A percentile compares a stretch with the other conserved stretches of the same genome.
Evolutionary conservation across 495 filamentous ascomycete species (phyloP).

Genomic region (Aspergillus ellipticus): DNA sequence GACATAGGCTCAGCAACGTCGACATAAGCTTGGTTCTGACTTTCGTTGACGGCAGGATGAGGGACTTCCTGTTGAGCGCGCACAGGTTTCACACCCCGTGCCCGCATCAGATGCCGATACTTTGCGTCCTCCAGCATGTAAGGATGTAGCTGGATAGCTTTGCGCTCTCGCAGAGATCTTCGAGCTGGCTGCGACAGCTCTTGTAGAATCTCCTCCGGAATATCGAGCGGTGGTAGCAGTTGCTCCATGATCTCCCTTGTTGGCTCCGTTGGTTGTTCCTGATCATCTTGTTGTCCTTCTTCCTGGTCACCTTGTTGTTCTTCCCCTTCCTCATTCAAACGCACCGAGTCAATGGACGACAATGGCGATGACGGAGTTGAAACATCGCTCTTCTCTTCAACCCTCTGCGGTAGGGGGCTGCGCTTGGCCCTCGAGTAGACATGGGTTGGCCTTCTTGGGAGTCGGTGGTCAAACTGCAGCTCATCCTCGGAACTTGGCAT

Average conservation of each 20-base stretch:
- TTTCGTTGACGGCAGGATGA: slow-evolving; percentile 40
- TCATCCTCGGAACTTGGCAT: slow-evolving; percentile 33
- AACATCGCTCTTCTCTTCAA: slow-evolving; percentile 17
- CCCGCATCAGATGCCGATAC: slow-evolving; percentile 57
- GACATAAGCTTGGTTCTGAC: slow-evolving; percentile 41
- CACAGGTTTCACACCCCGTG: slow-evolving; percentile 60
- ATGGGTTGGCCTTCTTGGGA: slow-evolving; percentile 9
- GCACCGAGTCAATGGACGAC: slow-evolving; percentile 24
- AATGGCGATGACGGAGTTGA: slow-evolving; percentile 45
- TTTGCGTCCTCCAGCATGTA: slow-evolving; percentile 66
- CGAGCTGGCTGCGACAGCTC: slow-evolving; percentile 31
- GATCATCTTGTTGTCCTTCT: background rate
- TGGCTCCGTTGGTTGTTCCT: background rate
- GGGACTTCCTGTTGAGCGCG: slow-evolving; percentile 27
- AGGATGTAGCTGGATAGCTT: slow-evolving; percentile 72
- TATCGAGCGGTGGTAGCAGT: slow-evolving; percentile 23
- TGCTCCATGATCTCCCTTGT: slow-evolving; percentile 15
- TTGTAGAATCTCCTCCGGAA: slow-evolving; percentile 28
- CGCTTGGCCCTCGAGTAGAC: slow-evolving; percentile 1
- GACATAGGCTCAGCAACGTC: slow-evolving; percentile 27
- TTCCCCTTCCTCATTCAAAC: slow-evolving; percentile 4
- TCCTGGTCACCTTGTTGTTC: background rate
- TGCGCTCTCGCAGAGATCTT: slow-evolving; percentile 59
- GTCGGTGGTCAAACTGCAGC: slow-evolving; percentile 21
- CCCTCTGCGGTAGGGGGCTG: background rate